Evolutionary conservation across 208 protist genomes (phyloP).

Genomic region (Tritrichomonas foetus): DNA sequence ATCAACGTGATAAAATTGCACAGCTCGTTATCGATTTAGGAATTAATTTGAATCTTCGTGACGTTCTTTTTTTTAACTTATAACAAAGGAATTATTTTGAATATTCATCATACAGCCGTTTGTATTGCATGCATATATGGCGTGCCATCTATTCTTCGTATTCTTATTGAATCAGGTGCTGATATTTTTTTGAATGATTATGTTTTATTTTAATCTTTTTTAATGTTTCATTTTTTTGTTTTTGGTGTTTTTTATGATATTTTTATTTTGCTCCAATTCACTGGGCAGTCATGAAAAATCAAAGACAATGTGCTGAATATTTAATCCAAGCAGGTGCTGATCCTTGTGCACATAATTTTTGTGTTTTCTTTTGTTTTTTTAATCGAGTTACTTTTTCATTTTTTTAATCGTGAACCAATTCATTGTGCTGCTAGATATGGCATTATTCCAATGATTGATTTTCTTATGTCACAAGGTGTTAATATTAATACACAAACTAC

Average conservation of each 20-base stretch:
- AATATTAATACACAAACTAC: slow-evolving; percentile 17
- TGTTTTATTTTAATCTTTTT: neutral
- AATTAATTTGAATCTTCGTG: slow-evolving; percentile 29
- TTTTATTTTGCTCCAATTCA: slow-evolving; percentile 39
- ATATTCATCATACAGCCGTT: neutral
- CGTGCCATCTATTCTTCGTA: neutral
- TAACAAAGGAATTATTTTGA: neutral
- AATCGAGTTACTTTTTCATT: neutral
- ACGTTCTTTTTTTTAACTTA: neutral
- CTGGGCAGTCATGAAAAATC: neutral
- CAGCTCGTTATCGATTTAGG: slow-evolving; percentile 14
- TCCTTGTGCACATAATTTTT: slow-evolving; percentile 26
- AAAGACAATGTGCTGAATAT: neutral
- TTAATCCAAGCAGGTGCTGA: neutral
- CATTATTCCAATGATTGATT: neutral
- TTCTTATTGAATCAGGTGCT: neutral
- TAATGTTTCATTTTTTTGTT: too few relatives aligned
- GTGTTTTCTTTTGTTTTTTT: neutral
- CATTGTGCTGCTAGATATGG: neutral
- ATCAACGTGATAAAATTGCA: neutral
- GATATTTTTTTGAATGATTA: slow-evolving; percentile 38
- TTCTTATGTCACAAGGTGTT: neutral
- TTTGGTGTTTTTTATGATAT: neutral
- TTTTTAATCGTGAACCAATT: slow-evolving; percentile 13
- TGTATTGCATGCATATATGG: neutral